These are phyloP conservation scores for Sugiyamaella novakii DNA, from an alignment of 1,139 yeast species.

Conservation along the genomic window DNA sequence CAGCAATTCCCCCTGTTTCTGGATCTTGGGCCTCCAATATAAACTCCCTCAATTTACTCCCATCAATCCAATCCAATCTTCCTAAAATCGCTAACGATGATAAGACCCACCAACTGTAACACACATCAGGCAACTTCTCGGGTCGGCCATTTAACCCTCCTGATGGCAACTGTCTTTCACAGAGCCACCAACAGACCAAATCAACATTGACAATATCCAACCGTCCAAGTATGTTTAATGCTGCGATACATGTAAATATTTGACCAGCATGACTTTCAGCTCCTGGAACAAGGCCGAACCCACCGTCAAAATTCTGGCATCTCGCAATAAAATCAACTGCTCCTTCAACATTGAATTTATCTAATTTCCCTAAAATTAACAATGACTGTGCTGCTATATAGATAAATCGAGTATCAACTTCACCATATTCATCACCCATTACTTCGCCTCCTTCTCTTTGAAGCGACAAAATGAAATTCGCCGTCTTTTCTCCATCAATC, in stretches of 20 bases:
- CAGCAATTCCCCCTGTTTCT: constrained; percentile 85
- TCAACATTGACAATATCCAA: constrained; percentile 58
- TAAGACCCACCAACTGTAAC: constrained; percentile 98
- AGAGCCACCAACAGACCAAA: constrained; percentile 71
- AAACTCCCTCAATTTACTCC: constrained; percentile 58
- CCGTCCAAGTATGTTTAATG: constrained; percentile 68
- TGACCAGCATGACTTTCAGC: constrained; percentile 96
- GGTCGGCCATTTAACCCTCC: constrained; percentile 98
- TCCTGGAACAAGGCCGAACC: constrained; percentile 91
- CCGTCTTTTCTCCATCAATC: constrained; percentile 44
- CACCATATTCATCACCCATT: constrained; percentile 90
- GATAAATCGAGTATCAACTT: constrained; percentile 86
- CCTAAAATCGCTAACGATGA: constrained; percentile 73
- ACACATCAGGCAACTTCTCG: constrained; percentile 92
- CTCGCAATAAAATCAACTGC: constrained; percentile 64
- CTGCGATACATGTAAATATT: constrained; percentile 78
- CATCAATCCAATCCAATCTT: constrained; percentile 74
- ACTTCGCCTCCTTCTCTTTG: constrained; percentile 83
- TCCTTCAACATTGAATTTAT: constrained; percentile 59
- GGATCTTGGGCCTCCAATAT: constrained; percentile 78
- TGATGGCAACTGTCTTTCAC: constrained; percentile 83
- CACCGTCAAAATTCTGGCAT: constrained; percentile 94
- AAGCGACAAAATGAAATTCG: constrained; percentile 54
- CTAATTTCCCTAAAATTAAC: constrained; percentile 65
- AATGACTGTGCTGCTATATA: constrained; percentile 79